Base-by-base conservation (phyloP, 495 filamentous ascomycete genomes). In the Hypoxylon cercidicola region DNA sequence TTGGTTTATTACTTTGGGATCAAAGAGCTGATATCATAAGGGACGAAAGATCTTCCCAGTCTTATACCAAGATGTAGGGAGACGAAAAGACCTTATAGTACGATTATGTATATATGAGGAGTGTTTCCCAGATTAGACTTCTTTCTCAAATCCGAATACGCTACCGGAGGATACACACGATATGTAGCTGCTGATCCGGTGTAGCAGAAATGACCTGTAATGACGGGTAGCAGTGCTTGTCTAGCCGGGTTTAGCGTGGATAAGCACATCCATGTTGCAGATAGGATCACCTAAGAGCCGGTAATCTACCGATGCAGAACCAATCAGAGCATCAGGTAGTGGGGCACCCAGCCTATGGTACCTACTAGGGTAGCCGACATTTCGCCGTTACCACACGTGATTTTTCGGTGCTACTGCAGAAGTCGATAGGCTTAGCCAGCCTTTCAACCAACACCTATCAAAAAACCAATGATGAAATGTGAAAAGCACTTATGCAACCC, bases 391-490 rank as follows among this genome's bases (percentile, higher is more conserved):
- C 11, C 49, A n/a, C 54, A 46, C 8, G 34, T 55, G 32, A 41
- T 35, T 16, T 35, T 12, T 21, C 40, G 0, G n/a, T 19, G 18
- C 47, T 25, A 20, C 15, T 5, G n/a, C 30, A 46, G 13, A 37
- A 58, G 43, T 28, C 44, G 5, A 15, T 39, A 18, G n/a, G n/a
- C n/a, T n/a, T n/a, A n/a, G 20, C 20, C 40, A 8, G 30, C 1
- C 18, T 28, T 47, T 20, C 37, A 53, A 40, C 58, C 20, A 20
- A 40, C 18, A 18, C 35, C 59, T 13, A 11, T 34, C 21, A 20
- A 68, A 58, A 57, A 63, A 49, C 40, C 60, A 51, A 57, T 65
- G 62, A 61, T 58, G 52, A 69, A 57, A 69, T 65, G 39, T 15
- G 48, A 47, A 52, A 62, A 0, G 8, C 46, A 30, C 45, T 48